Evolutionary conservation across 306 rosid species (phyloP).

Genomic region (Cucumis hystrix): DNA sequence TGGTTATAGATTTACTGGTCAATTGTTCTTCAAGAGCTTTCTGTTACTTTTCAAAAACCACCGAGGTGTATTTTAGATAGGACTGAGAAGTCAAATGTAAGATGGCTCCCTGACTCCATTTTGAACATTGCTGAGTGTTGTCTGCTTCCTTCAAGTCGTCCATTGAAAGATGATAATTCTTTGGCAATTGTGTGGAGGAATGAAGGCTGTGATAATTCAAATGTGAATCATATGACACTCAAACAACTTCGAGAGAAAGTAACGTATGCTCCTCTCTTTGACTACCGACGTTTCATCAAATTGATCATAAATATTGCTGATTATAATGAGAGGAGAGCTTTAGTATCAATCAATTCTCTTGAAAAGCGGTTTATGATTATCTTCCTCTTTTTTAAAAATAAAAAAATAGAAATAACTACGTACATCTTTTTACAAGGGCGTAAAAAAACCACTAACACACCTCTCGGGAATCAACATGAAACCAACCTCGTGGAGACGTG

Average conservation of each 20-base stretch:
- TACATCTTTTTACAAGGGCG: too few species aligned
- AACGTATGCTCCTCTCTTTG: conserved; percentile 34
- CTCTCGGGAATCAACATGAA: too few species aligned
- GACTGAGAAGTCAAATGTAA: conserved; percentile 38
- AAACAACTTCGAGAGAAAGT: conserved; percentile 63
- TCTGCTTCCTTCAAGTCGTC: conserved; percentile 34
- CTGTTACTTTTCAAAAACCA: conserved; percentile 36
- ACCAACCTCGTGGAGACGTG: too few species aligned
- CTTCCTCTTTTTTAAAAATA: too few species aligned
- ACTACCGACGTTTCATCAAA: neutral
- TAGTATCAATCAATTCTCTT: neutral
- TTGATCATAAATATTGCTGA: neutral
- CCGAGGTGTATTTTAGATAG: conserved; percentile 52
- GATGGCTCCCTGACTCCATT: conserved; percentile 62
- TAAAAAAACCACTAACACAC: too few species aligned
- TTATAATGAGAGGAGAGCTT: neutral
- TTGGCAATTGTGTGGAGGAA: conserved; percentile 70
- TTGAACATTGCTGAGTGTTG: conserved; percentile 77
- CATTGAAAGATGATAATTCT: conserved; percentile 40
- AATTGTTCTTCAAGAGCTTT: conserved; percentile 50
- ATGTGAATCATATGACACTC: conserved; percentile 36
- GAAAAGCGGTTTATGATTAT: neutral
- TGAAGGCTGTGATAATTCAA: conserved; percentile 51
- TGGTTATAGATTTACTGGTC: conserved; percentile 64
- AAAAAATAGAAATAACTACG: too few species aligned